Evolutionary conservation across 306 rosid genomes (phyloP), one percentile per base, ranked within the genome.

Genomic region (Fagus crenata): DNA sequence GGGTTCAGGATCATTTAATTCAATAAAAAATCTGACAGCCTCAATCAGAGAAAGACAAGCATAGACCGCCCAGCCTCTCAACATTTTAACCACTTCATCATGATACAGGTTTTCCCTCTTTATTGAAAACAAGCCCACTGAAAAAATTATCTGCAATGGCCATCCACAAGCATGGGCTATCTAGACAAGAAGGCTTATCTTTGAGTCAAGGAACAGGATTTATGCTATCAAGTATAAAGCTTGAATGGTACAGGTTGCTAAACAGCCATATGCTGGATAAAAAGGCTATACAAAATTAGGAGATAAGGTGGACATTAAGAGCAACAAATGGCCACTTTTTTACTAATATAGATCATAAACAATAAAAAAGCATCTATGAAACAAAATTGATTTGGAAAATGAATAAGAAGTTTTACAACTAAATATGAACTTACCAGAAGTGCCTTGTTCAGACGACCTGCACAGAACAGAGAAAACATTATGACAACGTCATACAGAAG

Each of bases 391-490:
- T 17, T 22, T 22, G 32, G 49, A 77, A 13, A 79, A 59, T 75
- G 8, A 73, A 68, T 36, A 35, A 11, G 33, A 17, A 49, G 68
- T 67, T 18, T 46, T 42, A 75, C 33, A 75, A 18, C 58, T 40
- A 70, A 80, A 81, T 73, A 75, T 84, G 72, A 58, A 82, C 92
- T 49, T 88, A 94, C 98, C 96, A 77, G 89, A 89, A 84, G 92
- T 49, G 68, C 93, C 89, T 78, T 81, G 96, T 43, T 94, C 97
- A 11, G 96, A 94, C 32, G 75, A 84, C 88, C 91, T 88, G 85
- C 88, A 76, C 70, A 76, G 69, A 49, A 59, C 53, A 71, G 72
- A 79, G 49, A 78, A 71, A 28, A 33, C 18, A 53, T 81, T 81
- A 49, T 81, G 73, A 84, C 75, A 81, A 46, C 6, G 9, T 63